Evolutionary conservation across 225 moss, liverwort and hornwort genomes (phyloP).

Genomic region (Neckera pumila): DNA sequence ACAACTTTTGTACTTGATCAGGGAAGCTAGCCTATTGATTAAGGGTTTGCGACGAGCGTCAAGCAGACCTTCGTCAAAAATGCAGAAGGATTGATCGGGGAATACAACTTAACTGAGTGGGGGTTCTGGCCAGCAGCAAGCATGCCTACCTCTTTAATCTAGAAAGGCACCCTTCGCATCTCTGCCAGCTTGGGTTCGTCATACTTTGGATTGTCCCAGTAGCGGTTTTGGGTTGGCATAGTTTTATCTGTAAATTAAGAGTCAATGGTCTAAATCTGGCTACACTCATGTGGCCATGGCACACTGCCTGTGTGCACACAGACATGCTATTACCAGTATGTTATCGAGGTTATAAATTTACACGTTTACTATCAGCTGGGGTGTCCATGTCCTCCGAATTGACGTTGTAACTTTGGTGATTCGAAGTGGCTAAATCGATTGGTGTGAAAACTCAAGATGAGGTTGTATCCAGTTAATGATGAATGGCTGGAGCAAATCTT

Average conservation of each 20-base stretch:
- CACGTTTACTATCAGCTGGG: neutral
- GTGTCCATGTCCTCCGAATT: neutral
- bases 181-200: neutral
- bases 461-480: neutral
- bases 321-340: neutral
- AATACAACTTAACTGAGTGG: neutral
- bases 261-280: neutral
- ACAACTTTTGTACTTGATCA: neutral
- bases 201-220: neutral
- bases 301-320: neutral
- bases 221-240: neutral
- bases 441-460: neutral
- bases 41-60: constrained; percentile 31
- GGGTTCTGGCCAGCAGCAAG: neutral
- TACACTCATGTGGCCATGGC: neutral
- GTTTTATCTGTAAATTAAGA: neutral
- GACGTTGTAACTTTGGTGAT: neutral
- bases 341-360: neutral
- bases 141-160: neutral
- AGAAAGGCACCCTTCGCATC: neutral
- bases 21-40: constrained; percentile 16
- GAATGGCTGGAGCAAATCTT: constrained; percentile 40
- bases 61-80: constrained; percentile 12
- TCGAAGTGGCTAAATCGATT: neutral
- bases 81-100: constrained; percentile 13